Conservation (phyloP, 208 protist genomes). For the Crithidia brevicula region DNA sequence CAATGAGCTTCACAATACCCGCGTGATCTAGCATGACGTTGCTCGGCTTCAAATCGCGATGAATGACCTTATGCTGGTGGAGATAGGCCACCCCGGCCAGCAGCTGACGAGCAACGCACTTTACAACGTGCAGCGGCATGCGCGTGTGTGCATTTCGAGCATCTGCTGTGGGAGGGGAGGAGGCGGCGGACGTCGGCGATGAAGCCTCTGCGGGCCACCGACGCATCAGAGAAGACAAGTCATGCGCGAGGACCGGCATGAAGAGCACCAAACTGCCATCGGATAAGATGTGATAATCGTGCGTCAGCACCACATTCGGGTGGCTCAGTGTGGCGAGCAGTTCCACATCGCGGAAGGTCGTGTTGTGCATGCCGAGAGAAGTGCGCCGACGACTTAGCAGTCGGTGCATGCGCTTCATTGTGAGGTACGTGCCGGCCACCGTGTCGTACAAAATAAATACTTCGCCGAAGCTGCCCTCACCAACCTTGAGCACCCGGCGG, state of each 20-base stretch:
- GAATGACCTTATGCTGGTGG: conserved; percentile 77
- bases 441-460: conserved; percentile 89
- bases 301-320: conserved; percentile 65
- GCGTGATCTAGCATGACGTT: conserved; percentile 87
- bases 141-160: conserved; percentile 9
- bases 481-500: conserved; percentile 74
- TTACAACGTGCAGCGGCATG: conserved; percentile 79
- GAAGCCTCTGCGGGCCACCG: conserved; percentile 35
- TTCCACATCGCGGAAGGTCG: conserved; percentile 77
- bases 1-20: conserved; percentile 83
- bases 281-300: conserved; percentile 74
- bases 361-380: conserved; percentile 64
- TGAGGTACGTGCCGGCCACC: conserved; percentile 60
- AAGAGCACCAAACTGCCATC: conserved; percentile 75
- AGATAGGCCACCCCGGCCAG: conserved; percentile 81
- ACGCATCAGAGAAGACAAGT: conserved; percentile 73
- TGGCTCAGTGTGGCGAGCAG: conserved; percentile 75
- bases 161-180: conserved; percentile 11
- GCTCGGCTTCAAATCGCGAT: conserved; percentile 90
- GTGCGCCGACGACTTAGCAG: conserved; percentile 61
- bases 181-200: background rate
- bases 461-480: conserved; percentile 87
- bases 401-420: conserved; percentile 83
- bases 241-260: conserved; percentile 77
- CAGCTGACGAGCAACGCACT: conserved; percentile 85